A percentile compares a stretch with the other conserved stretches of the same genome.
Conservation (phyloP, 257 asterid genomes). For the Cruciata laevipes region DNA sequence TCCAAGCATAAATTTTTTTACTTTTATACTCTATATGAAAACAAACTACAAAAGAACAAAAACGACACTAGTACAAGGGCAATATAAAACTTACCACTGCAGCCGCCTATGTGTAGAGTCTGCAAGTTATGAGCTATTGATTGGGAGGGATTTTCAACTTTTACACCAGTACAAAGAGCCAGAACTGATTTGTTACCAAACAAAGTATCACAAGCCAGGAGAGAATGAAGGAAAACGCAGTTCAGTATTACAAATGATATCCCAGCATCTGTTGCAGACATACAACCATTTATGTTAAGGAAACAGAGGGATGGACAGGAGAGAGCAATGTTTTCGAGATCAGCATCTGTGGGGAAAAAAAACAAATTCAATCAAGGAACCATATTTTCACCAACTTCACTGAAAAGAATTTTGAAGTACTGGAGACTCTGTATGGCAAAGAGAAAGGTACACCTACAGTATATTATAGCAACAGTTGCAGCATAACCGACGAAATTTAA, state of each 20-base stretch:
- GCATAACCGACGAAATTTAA: not conserved
- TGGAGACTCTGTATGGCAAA: not conserved
- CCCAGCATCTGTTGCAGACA: slow-evolving; percentile 63
- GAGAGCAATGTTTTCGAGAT: slow-evolving; percentile 48
- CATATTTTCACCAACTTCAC: not conserved
- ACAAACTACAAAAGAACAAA: slow-evolving; percentile 7
- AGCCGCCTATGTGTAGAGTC: slow-evolving; percentile 66
- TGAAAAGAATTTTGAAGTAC: not conserved
- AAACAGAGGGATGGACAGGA: slow-evolving; percentile 48
- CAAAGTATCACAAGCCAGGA: slow-evolving; percentile 67
- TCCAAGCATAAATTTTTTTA: not conserved
- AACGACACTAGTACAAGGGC: slow-evolving; percentile 7
- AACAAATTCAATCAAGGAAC: slow-evolving; percentile 6
- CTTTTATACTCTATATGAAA: not conserved
- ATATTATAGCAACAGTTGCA: not conserved
- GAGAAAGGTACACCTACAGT: not conserved
- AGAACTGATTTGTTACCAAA: slow-evolving; percentile 56
- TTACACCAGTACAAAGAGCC: slow-evolving; percentile 49
- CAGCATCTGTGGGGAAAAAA: slow-evolving; percentile 49
- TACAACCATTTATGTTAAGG: slow-evolving; percentile 70
- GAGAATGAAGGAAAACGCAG: slow-evolving; percentile 48
- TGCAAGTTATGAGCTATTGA: slow-evolving; percentile 42
- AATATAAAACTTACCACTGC: slow-evolving; percentile 45
- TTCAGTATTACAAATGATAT: slow-evolving; percentile 52
- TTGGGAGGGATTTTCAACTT: slow-evolving; percentile 22